Evolutionary conservation across 2,329 filamentous ascomycete species (phyloP), one percentile per base, ranked within the genome.

Genomic region (Neopestalotiopsis sp.): DNA sequence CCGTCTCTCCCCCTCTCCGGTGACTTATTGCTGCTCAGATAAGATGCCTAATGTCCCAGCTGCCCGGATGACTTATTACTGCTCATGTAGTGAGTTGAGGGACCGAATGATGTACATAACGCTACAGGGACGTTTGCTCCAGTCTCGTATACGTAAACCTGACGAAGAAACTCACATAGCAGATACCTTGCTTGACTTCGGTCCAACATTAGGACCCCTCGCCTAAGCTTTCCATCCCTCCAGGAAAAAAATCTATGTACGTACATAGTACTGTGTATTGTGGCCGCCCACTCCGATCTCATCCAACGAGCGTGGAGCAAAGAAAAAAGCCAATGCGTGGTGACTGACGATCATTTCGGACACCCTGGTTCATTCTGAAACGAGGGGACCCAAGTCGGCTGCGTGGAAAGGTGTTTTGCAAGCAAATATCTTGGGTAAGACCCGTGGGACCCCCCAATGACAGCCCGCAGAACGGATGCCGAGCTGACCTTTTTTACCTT

Each of bases 291-390:
- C 57, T 24, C 57, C 59, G 32, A 34, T 62, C 32, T 62, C 32
- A 13, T 42, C 59, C 59, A 40, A 38, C 59, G 24, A 28, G 57
- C 57, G 24, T 13, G 57, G 24, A 20, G 59, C 28, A 40, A 42
- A 38, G 24, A 28, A 32, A 62, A 53, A 53, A 20, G 32, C 34
- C 30, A 62, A 38, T 64, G 61, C 40, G 38, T 24, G 38, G 38
- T 24, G 38, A n/a, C 9, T 49, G 38, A 64, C 28, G 20, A 64
- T 64, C 57, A 42, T 28, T 32, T 45, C 28, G 34, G 40, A 24
- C 61, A 20, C 40, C 61, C 61, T 49, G 28, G 61, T 64, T n/a
- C n/a, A 49, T 45, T 64, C 61, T 64, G 61, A 64, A 64, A 64
- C 61, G 61, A 53, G 62, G 17, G 13, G 57, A 6, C 24, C 38